Percentiles rank a stretch among this genome's conserved stretches.
These are phyloP conservation scores for Schwanniomyces etchellsii DNA, from an alignment of 1,139 yeast genomes.

Conservation along the genomic window DNA sequence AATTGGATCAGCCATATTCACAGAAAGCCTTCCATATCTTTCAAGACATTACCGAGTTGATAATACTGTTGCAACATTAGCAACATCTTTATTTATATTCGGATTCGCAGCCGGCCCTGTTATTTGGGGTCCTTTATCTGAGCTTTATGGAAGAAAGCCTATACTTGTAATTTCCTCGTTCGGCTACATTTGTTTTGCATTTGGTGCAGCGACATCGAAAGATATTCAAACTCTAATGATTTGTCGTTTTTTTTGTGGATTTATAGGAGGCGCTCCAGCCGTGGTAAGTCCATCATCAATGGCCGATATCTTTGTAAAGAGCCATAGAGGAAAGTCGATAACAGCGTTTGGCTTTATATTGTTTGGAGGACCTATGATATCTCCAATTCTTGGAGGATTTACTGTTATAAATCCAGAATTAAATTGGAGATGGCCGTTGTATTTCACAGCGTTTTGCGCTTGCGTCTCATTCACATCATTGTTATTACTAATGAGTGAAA, in stretches of 20 bases:
- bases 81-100: conserved; percentile 37
- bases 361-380: conserved; percentile 44
- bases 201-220: conserved; percentile 35
- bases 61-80: conserved; percentile 27
- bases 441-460: conserved; percentile 49
- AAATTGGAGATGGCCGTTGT: conserved; percentile 60
- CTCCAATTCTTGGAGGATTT: conserved; percentile 36
- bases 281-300: conserved; percentile 42
- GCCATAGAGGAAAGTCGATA: conserved; percentile 31
- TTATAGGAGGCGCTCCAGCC: conserved; percentile 36
- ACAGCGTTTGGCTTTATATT: conserved; percentile 28
- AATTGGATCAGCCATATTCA: conserved; percentile 63
- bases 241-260: conserved; percentile 37
- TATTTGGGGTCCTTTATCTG: conserved; percentile 38
- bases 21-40: conserved; percentile 26
- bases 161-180: conserved; percentile 25
- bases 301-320: conserved; percentile 33
- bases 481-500: conserved; percentile 37
- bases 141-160: conserved; percentile 32
- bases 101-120: conserved; percentile 43
- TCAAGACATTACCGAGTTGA: conserved; percentile 28
- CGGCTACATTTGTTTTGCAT: conserved; percentile 29
- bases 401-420: conserved; percentile 23
- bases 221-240: conserved; percentile 36
- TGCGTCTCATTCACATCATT: conserved; percentile 23